phyloP scores from a whole-genome alignment of 108 stramenopile genomes.

The Poteriospumella lacustris region DNA sequence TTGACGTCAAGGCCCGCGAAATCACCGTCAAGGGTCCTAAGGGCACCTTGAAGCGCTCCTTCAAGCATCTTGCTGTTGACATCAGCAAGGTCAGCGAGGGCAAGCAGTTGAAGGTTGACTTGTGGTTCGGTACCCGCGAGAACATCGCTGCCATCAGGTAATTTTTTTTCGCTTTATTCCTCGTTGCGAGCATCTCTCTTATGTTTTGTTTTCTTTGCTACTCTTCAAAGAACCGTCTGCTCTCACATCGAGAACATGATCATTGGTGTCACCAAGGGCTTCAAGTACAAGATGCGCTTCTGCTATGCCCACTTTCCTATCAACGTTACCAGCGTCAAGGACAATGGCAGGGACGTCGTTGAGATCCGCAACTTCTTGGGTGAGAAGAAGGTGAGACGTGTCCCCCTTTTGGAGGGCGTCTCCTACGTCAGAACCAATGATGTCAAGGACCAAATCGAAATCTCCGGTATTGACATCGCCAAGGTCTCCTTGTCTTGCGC shows the following conservation, averaged over 20 bases:
- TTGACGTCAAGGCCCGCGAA: constrained; percentile 71
- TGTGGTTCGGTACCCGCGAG: constrained; percentile 97
- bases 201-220: not conserved
- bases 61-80: constrained; percentile 90
- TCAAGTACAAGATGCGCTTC: constrained; percentile 98
- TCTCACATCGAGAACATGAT: constrained; percentile 99
- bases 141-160: constrained; percentile 25
- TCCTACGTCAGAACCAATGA: constrained; percentile 78
- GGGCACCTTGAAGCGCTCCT: constrained; percentile 79
- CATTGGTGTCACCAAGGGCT: constrained; percentile 94
- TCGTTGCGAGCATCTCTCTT: constrained; percentile 79
- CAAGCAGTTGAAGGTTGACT: constrained; percentile 76
- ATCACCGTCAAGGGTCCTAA: constrained; percentile 87
- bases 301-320: constrained; percentile 99
- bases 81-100: constrained; percentile 56
- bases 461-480: constrained; percentile 91
- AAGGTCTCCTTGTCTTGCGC: constrained; percentile 85
- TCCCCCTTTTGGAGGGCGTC: constrained; percentile 80
- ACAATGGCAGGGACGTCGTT: constrained; percentile 60
- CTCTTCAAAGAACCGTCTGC: constrained; percentile 71
- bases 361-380: constrained; percentile 99
- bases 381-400: constrained; percentile 90
- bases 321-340: constrained; percentile 67
- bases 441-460: constrained; percentile 97
- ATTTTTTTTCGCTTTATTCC: not conserved